Conservation (phyloP, 495 filamentous ascomycete genomes). For the Aspergillus kassunensis region DNA sequence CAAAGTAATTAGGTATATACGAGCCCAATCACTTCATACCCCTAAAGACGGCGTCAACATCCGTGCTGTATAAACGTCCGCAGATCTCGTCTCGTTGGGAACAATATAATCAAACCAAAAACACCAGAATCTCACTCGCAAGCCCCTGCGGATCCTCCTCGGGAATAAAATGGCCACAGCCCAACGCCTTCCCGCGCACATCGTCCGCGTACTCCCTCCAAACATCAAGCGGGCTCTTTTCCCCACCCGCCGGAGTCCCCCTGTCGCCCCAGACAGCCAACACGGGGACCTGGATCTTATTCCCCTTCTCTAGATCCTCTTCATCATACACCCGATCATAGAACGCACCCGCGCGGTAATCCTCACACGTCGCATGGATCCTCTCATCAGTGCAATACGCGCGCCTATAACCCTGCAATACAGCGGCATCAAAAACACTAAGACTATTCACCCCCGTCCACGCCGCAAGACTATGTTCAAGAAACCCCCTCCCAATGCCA, state of each 20-base stretch:
- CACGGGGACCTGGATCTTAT: not conserved
- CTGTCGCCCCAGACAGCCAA: not conserved
- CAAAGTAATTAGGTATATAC: too few species aligned
- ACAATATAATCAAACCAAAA: not conserved
- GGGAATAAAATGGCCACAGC: constrained; percentile 1
- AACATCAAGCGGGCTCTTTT: not conserved
- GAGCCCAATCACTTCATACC: too few species aligned
- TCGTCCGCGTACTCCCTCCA: not conserved
- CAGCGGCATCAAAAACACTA: too few species aligned
- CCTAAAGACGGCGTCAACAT: too few species aligned
- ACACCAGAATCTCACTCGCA: not conserved
- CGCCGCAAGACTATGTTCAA: not conserved
- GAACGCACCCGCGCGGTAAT: not conserved
- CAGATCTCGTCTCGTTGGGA: too few species aligned
- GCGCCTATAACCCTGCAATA: too few species aligned
- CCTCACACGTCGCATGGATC: not conserved
- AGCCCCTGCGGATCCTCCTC: not conserved
- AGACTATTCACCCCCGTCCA: not conserved
- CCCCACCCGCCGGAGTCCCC: not conserved
- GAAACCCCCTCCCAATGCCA: not conserved
- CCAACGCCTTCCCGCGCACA: not conserved
- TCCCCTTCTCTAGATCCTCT: not conserved
- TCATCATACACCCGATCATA: constrained; percentile 1
- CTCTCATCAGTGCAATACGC: too few species aligned
- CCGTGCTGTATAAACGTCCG: too few species aligned